Evolutionary conservation across 106 monocot species (phyloP).

Genomic region (Phalaenopsis aphrodite): DNA sequence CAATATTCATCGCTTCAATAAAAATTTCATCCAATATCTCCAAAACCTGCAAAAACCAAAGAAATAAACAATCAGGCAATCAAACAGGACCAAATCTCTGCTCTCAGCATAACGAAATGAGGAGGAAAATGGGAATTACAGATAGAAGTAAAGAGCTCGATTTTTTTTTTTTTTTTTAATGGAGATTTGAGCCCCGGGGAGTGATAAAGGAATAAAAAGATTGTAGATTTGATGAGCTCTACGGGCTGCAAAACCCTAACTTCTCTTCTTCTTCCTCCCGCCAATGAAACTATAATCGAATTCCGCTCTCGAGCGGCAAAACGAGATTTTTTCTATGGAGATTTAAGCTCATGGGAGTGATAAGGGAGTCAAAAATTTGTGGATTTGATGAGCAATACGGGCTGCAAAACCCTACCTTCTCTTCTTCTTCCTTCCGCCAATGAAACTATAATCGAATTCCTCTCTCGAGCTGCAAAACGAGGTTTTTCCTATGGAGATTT

Average conservation of each 20-base stretch:
- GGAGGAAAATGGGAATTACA: background rate
- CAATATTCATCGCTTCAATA: constrained; percentile 3
- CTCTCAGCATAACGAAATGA: background rate
- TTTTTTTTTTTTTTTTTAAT: too few relatives aligned
- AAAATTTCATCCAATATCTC: background rate
- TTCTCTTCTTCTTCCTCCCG: background rate
- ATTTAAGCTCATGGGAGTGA: too few relatives aligned
- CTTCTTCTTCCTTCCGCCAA: background rate
- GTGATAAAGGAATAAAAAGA: background rate
- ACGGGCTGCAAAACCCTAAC: background rate
- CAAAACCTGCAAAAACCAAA: background rate
- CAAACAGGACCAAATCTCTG: background rate
- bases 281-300: background rate
- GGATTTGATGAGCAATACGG: background rate
- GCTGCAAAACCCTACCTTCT: background rate
- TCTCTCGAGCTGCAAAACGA: too few relatives aligned
- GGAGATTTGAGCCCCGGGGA: too few relatives aligned
- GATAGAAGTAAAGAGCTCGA: background rate
- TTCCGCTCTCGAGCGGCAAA: background rate
- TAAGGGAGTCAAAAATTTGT: background rate
- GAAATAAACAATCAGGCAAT: background rate
- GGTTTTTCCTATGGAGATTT: background rate
- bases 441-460: background rate
- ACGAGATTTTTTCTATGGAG: background rate
- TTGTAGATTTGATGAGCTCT: background rate